Evolutionary conservation across 371 early-diverging fungal genomes (phyloP), one percentile per base, ranked within the genome.

Genomic region (Mucor ambiguus): DNA sequence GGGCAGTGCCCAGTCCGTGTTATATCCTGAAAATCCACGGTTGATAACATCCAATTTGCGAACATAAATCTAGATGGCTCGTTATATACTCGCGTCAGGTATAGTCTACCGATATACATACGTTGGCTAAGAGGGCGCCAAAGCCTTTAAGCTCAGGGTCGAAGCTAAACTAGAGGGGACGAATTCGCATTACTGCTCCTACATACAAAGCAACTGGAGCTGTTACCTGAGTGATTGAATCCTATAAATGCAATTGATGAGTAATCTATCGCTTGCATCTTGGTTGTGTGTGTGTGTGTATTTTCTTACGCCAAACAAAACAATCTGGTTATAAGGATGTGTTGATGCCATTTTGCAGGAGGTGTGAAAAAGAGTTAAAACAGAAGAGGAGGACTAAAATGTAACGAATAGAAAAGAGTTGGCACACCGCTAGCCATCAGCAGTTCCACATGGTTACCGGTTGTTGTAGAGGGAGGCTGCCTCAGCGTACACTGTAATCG

Each of bases 21-120:
- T 93, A 74, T 88, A 93, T 4, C 95, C 93, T 10, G 89, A 85
- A 71, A 85, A 93, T 0, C 95, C 96, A 12, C 95, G 84, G 68
- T 92, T 94, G 30, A 93, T 63, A 1, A 96, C 81, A 61, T 94
- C 94, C 7, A 89, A 55, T 64, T 87, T 89, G n/a, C 95, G 85
- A 37, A 85, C 76, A 69, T 91, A 95, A 0, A 78, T 75, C 84
- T 84, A 63, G 9, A 5, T 22, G 5, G 63, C 4, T 3, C n/a
- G 9, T 22, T 18, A 18, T 18, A 49, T 49, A 24, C 22, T n/a
- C 26, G 29, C 33, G 30, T 12, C 6, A 61, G 46, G 37, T 0
- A 26, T 14, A 37, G 11, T 6, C 22, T 46, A 2, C 24, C 4
- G 10, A 49, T 49, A 24, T 49, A 60, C 72, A 69, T 81, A 81